Evolutionary conservation across 805 yeast species (phyloP), one percentile per base, ranked within the genome.

Genomic region (Clavispora santaluciae): DNA sequence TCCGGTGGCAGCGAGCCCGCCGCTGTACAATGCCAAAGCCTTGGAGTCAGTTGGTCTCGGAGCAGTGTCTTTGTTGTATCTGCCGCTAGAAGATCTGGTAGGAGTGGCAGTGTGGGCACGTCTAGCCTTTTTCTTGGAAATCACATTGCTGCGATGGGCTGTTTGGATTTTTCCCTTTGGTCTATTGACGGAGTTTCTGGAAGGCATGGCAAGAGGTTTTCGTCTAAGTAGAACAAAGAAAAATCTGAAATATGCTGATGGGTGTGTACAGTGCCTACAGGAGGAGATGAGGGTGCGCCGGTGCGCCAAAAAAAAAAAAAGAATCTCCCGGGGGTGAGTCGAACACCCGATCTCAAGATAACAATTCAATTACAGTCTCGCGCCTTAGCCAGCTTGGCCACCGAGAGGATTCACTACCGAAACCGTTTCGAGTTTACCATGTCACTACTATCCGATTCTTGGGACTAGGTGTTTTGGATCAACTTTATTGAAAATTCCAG

Each of bases 141-240:
- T 61, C 30, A 73, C 56, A 24, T 69, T 60, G 34, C 75, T 70
- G 60, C 76, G 81, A 38, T 71, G 70, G 44, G 72, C 70, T 40
- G 78, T 66, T 47, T 63, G 67, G 28, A 78, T 62, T 46, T 75
- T 73, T 51, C 75, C 76, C 59, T 81, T 83, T 36, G 93, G 95
- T 63, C 81, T 86, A 63, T 88, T 89, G 50, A 87, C 72, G 33
- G 88, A 78, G 70, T 86, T 87, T 64, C 76, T 83, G 13, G 89
- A 81, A 24, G 95, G 93, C 95, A 86, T 86, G 16, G 18, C 22
- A 23, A n/a, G 22, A 11, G 35, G 13, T 10, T 11, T 22, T 20
- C 7, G n/a, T 8, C 12, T 12, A 9, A 15, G 30, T 10, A 12
- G 26, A 22, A 21, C 21, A 7, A 22, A 16, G 24, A 22, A 18